Conservation (phyloP, 352 stramenopile species). For the Phytophthora kernoviae region DNA sequence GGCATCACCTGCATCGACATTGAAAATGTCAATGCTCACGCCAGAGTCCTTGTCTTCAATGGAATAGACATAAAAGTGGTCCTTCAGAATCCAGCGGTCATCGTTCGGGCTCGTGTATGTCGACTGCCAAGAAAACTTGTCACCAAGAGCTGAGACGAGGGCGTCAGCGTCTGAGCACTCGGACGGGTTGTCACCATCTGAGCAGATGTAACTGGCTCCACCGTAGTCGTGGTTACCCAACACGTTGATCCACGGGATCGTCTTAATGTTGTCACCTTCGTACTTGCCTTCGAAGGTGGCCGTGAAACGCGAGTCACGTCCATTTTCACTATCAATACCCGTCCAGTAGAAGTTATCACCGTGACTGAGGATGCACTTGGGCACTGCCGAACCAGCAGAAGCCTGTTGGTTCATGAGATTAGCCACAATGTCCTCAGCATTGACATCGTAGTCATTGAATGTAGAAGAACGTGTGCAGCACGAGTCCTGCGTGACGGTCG, state of each 20-base stretch:
- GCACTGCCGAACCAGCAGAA: constrained; percentile 34
- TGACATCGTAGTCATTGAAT: constrained; percentile 66
- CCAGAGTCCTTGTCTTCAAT: constrained; percentile 44
- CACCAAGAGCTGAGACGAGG: constrained; percentile 28
- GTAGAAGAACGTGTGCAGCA: constrained; percentile 71
- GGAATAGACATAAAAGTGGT: constrained; percentile 61
- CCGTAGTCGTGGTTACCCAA: constrained; percentile 80
- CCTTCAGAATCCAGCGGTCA: constrained; percentile 57
- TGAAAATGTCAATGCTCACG: constrained; percentile 65
- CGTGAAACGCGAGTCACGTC: constrained; percentile 54
- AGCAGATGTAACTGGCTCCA: constrained; percentile 62
- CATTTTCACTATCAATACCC: constrained; percentile 48
- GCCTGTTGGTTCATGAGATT: constrained; percentile 66
- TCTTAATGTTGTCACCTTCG: constrained; percentile 48
- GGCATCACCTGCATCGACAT: constrained; percentile 62
- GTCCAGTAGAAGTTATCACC: constrained; percentile 79
- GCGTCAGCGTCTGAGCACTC: constrained; percentile 33
- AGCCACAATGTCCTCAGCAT: constrained; percentile 67
- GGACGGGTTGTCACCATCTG: constrained; percentile 31
- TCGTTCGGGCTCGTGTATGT: constrained; percentile 57
- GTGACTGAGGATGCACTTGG: constrained; percentile 68
- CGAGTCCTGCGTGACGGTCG: constrained; percentile 62
- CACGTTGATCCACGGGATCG: constrained; percentile 65
- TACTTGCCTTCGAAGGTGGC: constrained; percentile 67
- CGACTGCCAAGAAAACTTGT: constrained; percentile 55